Percentiles rank a stretch among this genome's conserved stretches.
phyloP scores from a whole-genome alignment of 192 early-diverging fungal species.

The Coemansia guatemalensis region DNA sequence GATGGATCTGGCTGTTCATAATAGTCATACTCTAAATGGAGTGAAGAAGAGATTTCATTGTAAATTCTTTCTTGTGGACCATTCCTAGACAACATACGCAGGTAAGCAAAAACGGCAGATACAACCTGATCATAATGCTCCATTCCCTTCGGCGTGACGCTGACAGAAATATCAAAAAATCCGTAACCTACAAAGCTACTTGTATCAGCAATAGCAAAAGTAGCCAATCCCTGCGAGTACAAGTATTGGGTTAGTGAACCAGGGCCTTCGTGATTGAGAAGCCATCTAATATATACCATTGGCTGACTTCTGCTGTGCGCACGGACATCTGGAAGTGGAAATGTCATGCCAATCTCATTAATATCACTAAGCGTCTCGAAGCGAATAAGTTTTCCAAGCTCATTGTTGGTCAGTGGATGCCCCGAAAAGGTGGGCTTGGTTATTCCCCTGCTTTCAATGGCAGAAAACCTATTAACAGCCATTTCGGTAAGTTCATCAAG shows the following conservation, averaged over 20 bases:
- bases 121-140: constrained; percentile 28
- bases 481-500: constrained; percentile 67
- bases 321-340: constrained; percentile 76
- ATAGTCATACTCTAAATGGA: no score
- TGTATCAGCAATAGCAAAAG: constrained; percentile 10
- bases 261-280: constrained; percentile 78
- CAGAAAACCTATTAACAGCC: constrained; percentile 76
- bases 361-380: constrained; percentile 74
- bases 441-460: constrained; percentile 69
- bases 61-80: no score
- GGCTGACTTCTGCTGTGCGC: constrained; percentile 50
- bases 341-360: constrained; percentile 65
- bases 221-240: constrained; percentile 84
- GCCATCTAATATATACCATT: constrained; percentile 30
- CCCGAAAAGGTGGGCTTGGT: constrained; percentile 56
- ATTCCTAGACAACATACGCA: constrained; percentile 15
- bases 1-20: no score
- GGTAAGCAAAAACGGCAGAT: constrained; percentile 20
- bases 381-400: constrained; percentile 67
- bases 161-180: constrained; percentile 14
- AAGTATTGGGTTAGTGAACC: constrained; percentile 82
- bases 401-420: constrained; percentile 65
- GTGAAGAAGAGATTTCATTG: background rate
- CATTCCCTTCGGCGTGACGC: constrained; percentile 18
- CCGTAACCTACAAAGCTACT: constrained; percentile 1